These are phyloP conservation scores for Trichoderma pleuroti DNA, from an alignment of 2,329 filamentous ascomycete genomes.

Conservation along the genomic window DNA sequence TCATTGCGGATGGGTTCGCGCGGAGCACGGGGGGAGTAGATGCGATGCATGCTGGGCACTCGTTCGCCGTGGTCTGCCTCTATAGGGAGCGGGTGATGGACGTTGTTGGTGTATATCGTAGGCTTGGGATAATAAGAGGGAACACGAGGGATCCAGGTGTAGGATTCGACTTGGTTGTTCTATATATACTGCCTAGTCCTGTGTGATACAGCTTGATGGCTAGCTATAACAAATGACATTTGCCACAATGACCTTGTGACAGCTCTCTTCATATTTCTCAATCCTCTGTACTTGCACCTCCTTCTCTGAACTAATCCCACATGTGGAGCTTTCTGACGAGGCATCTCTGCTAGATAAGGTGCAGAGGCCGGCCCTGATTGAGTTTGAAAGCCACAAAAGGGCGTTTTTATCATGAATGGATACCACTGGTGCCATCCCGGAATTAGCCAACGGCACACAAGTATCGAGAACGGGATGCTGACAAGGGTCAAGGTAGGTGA, in stretches of 20 bases:
- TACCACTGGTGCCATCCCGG: neutral
- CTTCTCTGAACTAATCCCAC: neutral
- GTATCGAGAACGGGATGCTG: neutral
- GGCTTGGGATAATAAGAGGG: neutral
- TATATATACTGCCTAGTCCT: neutral
- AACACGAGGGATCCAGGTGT: neutral
- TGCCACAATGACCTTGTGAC: neutral
- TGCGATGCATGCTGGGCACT: neutral
- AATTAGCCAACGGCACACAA: neutral
- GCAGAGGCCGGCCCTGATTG: neutral
- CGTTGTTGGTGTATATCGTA: neutral
- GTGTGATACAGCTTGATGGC: no score
- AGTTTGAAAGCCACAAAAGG: neutral
- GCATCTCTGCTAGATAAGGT: neutral
- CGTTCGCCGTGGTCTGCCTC: neutral
- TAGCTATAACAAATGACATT: neutral
- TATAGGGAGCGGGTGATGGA: neutral
- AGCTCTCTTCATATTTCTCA: neutral
- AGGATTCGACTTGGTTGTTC: neutral
- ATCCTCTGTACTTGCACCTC: neutral
- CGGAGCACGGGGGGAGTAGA: neutral
- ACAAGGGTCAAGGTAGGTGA: neutral
- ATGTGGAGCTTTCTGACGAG: neutral
- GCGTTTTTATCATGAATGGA: neutral
- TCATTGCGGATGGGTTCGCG: constrained; percentile 7